These are phyloP conservation scores for Penstemon newberryi DNA, from an alignment of 257 asterid genomes.

Conservation along the genomic window DNA sequence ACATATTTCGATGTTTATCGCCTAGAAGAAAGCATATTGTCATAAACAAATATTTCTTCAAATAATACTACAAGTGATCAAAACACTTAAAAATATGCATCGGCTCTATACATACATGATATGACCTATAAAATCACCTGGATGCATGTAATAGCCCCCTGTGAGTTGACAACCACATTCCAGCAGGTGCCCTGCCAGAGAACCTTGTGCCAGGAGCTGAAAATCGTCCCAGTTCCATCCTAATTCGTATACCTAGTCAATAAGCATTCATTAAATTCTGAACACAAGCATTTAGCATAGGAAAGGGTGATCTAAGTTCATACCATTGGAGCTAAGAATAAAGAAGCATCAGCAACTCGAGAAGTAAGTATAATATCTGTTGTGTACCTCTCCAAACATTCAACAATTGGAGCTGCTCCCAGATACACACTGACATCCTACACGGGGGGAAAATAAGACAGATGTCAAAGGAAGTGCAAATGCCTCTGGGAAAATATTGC, in stretches of 20 bases:
- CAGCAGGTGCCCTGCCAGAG: constrained; percentile 90
- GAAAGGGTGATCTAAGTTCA: constrained; percentile 23
- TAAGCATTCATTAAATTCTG: constrained; percentile 28
- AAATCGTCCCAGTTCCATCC: constrained; percentile 98
- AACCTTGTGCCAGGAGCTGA: constrained; percentile 85
- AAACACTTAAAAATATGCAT: constrained; percentile 18
- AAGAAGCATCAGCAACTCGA: constrained; percentile 96
- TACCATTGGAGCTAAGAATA: constrained; percentile 96
- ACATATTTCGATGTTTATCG: constrained; percentile 74
- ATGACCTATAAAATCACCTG: constrained; percentile 51
- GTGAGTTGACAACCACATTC: constrained; percentile 99
- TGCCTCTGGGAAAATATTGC: background rate
- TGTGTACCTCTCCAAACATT: constrained; percentile 70
- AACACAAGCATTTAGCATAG: background rate
- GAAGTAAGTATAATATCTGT: constrained; percentile 90
- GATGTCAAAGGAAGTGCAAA: constrained; percentile 14
- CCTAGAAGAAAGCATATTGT: constrained; percentile 43
- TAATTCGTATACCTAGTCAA: constrained; percentile 75
- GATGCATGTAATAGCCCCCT: constrained; percentile 97
- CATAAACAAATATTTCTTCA: constrained; percentile 15
- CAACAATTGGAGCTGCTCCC: constrained; percentile 96
- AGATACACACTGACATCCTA: constrained; percentile 90
- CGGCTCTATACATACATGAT: background rate
- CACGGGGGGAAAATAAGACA: constrained; percentile 19
- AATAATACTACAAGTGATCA: constrained; percentile 2